Percentiles rank a stretch among this genome's conserved stretches.
phyloP scores from a whole-genome alignment of 2,329 filamentous ascomycete species.

The Fusarium xylarioides region DNA sequence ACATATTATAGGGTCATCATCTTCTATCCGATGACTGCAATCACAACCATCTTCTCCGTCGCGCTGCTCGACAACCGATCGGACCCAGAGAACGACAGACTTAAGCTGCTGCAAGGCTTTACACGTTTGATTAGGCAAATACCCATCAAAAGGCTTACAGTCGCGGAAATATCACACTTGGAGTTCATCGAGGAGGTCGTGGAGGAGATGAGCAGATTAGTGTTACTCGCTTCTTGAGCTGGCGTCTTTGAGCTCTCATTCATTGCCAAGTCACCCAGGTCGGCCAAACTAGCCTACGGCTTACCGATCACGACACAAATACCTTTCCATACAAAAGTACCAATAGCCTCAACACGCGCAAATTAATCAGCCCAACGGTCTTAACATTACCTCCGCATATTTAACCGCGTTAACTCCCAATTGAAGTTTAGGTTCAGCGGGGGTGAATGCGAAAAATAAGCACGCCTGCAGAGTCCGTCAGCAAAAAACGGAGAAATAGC shows the following conservation, averaged over 20 bases:
- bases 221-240: fast-evolving
- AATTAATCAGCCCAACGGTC: not conserved
- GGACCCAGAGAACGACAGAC: not conserved
- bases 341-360: not conserved
- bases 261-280: not conserved
- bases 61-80: not conserved
- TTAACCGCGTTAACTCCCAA: not conserved
- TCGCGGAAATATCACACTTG: not conserved
- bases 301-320: not conserved
- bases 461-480: not conserved
- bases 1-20: not conserved
- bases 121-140: not conserved
- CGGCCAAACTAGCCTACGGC: not conserved
- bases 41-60: not conserved
- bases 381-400: constrained; percentile 15
- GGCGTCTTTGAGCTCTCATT: fast-evolving
- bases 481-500: not conserved
- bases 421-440: not conserved
- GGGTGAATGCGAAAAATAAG: not conserved
- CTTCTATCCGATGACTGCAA: constrained; percentile 2
- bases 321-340: no score
- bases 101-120: not conserved
- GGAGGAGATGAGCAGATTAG: not conserved
- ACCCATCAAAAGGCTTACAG: not conserved
- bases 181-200: not conserved